Evolutionary conservation across 2,329 filamentous ascomycete species (phyloP), one percentile per base, ranked within the genome.

Genomic region (Microdochium bolleyi): DNA sequence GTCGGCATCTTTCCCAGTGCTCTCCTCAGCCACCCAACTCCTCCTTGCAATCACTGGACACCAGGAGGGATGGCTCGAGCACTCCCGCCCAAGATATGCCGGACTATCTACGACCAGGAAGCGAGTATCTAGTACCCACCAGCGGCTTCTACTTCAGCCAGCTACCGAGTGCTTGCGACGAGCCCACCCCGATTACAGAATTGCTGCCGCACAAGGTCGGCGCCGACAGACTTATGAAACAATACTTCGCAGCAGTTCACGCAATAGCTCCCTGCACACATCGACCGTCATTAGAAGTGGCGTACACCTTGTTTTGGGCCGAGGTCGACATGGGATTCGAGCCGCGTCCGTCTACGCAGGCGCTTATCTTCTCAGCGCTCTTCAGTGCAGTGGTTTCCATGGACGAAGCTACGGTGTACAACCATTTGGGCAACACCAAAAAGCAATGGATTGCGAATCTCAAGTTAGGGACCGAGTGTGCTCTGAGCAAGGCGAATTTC

Each of bases 331-430:
- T 74, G 9, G 79, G 80, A 3, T 75, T 79, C 41, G 84, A 89
- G 64, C 85, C 86, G 8, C 71, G 79, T 2, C 70, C 76, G 21
- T 85, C 85, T 3, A 73, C 82, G 13, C 85, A 89, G 64, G 84
- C 86, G 1, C 70, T 89, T 24, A 73, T 90, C 0, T 87, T 89
- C 62, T 82, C 85, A 0, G 79, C 80, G 8, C 75, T 89, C 69
- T 85, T 92, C 58, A 84, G 83, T 41, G 85, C 83, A 1, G 78
- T 82, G 3, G 77, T 88, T 49, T 88, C 85, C 58, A 77, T 89
- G 73, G 71, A 77, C 10, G 79, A 85, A 52, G 69, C 74, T 7
- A 68, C 66, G 32, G 73, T 83, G 22, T 59, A 74, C 44, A 66
- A 68, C 9, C 74, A 82, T 11, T 80, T 85, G 60, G 79, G 77